Evolutionary conservation across 495 filamentous ascomycete species (phyloP).

Genomic region (Trichoderma virens): DNA sequence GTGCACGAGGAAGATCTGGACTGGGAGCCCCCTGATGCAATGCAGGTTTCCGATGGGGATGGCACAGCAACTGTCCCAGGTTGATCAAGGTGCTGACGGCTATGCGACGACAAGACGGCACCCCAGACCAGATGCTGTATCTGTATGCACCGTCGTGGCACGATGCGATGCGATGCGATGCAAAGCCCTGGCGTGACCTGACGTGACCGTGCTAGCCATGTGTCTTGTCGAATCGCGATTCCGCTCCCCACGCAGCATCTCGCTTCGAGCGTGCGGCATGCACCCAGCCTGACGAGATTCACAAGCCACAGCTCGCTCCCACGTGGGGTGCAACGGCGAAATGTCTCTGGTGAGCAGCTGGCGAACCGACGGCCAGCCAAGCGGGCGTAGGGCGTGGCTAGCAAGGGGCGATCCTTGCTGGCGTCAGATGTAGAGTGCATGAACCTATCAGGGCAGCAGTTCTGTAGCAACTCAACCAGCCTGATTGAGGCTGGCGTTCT

Average conservation of each 20-base stretch:
- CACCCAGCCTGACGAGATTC: not conserved
- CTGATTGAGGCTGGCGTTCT: too few relatives aligned
- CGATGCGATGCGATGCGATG: not conserved
- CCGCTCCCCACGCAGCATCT: constrained; percentile 2
- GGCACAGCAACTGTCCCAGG: not conserved
- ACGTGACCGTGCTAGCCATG: too few relatives aligned
- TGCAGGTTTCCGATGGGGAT: not conserved
- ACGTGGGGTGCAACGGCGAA: constrained; percentile 1
- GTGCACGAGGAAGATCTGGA: not conserved
- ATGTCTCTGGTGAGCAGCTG: not conserved
- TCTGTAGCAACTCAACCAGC: too few relatives aligned
- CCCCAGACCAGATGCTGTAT: not conserved
- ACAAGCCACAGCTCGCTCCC: constrained; percentile 1
- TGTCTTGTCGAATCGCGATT: not conserved
- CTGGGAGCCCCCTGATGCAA: not conserved
- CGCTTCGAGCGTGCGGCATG: not conserved
- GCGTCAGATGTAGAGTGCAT: constrained; percentile 1
- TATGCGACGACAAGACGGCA: not conserved
- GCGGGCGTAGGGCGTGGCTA: constrained; percentile 7
- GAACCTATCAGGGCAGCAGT: not conserved
- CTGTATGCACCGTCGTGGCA: not conserved
- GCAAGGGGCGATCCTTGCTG: constrained; percentile 4
- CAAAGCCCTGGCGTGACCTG: too few relatives aligned
- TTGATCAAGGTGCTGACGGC: not conserved
- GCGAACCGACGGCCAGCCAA: not conserved